Evolutionary conservation across 2,329 filamentous ascomycete genomes (phyloP).

Genomic region (Blumeriella jaapii): DNA sequence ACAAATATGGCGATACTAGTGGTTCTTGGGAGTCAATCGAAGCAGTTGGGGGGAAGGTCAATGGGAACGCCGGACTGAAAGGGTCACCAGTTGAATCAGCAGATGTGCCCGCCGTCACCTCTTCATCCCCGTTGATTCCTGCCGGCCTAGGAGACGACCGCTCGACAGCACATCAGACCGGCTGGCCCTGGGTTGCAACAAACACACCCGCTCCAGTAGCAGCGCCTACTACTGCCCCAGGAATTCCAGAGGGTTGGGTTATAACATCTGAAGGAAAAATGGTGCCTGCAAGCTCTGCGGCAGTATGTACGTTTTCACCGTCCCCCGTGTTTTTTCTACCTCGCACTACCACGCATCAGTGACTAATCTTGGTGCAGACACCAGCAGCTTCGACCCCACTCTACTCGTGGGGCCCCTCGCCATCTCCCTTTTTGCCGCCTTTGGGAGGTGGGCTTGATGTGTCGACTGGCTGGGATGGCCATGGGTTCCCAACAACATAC

Average conservation of each 20-base stretch:
- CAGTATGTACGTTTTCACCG: conserved; percentile 45
- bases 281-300: conserved; percentile 56
- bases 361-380: conserved; percentile 25
- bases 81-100: conserved; percentile 36
- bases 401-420: conserved; percentile 38
- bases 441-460: conserved; percentile 24
- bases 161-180: conserved; percentile 45
- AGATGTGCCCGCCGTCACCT: conserved; percentile 51
- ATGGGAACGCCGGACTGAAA: conserved; percentile 41
- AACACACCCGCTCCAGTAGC: conserved; percentile 37
- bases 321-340: conserved; percentile 15
- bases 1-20: conserved; percentile 67
- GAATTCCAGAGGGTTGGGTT: conserved; percentile 70
- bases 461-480: conserved; percentile 35
- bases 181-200: conserved; percentile 57
- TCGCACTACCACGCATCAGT: conserved; percentile 1
- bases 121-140: conserved; percentile 53
- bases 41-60: conserved; percentile 67
- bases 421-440: conserved; percentile 31
- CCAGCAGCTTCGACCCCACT: conserved; percentile 39
- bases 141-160: conserved; percentile 51
- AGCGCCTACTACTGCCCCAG: conserved; percentile 30
- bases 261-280: conserved; percentile 72
- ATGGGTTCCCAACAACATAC: conserved; percentile 37
- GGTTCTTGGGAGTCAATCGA: conserved; percentile 76